A percentile compares a stretch with the other conserved stretches of the same genome.
phyloP scores from a whole-genome alignment of 2,329 filamentous ascomycete species.

The Plectosphaerella sp. region DNA sequence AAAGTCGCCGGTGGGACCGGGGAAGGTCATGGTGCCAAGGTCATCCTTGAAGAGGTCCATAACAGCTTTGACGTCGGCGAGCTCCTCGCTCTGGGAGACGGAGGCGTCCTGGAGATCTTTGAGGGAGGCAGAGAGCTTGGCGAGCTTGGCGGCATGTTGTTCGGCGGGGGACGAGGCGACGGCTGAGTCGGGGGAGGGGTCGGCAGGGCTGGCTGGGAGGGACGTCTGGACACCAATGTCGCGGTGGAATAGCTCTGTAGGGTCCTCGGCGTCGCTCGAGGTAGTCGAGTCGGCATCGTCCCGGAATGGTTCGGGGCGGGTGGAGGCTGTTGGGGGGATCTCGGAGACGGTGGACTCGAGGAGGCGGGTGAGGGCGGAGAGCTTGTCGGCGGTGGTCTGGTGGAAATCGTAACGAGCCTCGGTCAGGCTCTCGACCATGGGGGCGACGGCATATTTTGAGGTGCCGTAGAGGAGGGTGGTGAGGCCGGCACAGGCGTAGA shows the following conservation, averaged over 20 bases:
- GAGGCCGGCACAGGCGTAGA: slow-evolving; percentile 53
- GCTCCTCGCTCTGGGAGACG: slow-evolving; percentile 38
- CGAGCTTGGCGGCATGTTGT: slow-evolving; percentile 36
- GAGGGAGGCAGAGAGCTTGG: slow-evolving; percentile 35
- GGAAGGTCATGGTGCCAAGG: slow-evolving; percentile 56
- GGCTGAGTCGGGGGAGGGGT: slow-evolving; percentile 1
- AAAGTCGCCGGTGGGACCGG: slow-evolving; percentile 33
- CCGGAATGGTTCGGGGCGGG: slow-evolving; percentile 10
- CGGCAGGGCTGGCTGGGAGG: slow-evolving; percentile 14
- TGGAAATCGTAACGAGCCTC: slow-evolving; percentile 50
- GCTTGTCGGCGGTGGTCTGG: slow-evolving; percentile 39
- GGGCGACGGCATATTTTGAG: slow-evolving; percentile 63
- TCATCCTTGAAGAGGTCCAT: slow-evolving; percentile 61
- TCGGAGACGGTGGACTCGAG: slow-evolving; percentile 57
- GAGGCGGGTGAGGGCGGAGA: slow-evolving; percentile 41
- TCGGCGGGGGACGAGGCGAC: slow-evolving; percentile 22
- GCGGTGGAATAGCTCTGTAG: slow-evolving; percentile 75
- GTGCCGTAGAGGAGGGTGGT: slow-evolving; percentile 66
- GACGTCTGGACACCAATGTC: slow-evolving; percentile 78
- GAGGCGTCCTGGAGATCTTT: slow-evolving; percentile 38
- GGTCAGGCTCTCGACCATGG: slow-evolving; percentile 50
- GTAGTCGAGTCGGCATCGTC: slow-evolving; percentile 10
- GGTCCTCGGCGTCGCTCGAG: slow-evolving; percentile 44
- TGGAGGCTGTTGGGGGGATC: slow-evolving; percentile 39
- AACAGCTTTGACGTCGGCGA: slow-evolving; percentile 46